Evolutionary conservation across 768 basidiomycete species (phyloP).

Genomic region (Russula vinacea): DNA sequence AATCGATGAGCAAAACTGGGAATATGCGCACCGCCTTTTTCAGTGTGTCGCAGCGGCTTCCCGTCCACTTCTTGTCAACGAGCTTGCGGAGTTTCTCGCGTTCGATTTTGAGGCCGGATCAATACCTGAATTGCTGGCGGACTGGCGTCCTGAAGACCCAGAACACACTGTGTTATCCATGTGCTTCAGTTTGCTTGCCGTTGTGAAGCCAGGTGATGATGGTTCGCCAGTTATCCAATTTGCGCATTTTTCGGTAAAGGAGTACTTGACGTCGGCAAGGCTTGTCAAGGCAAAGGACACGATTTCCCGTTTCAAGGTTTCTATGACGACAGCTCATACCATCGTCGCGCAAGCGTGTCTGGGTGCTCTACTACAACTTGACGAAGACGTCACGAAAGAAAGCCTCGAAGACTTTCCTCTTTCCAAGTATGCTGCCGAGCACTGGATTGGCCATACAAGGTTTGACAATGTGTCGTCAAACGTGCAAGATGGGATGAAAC

Average conservation of each 20-base stretch:
- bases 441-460: conserved; percentile 25
- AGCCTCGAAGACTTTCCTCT: background rate
- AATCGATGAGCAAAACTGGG: background rate
- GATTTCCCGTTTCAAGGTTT: background rate
- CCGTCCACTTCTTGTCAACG: background rate
- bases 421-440: conserved; percentile 36
- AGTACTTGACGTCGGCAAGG: background rate
- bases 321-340: too few species aligned
- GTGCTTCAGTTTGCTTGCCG: background rate
- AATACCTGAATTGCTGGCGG: background rate
- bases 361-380: too few species aligned
- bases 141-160: conserved; percentile 7
- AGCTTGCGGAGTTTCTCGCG: conserved; percentile 9
- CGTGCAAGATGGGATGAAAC: background rate
- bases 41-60: conserved; percentile 2
- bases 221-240: too few species aligned
- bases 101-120: background rate
- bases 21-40: background rate
- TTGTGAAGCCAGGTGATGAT: background rate
- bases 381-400: background rate
- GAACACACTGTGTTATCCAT: background rate
- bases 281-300: too few species aligned
- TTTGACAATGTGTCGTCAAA: background rate
- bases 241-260: background rate
- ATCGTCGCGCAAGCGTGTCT: too few species aligned